Evolutionary conservation across 129 eudicot genomes (phyloP), one percentile per base, ranked within the genome.

Genomic region (carrot (Daucus carota)): DNA sequence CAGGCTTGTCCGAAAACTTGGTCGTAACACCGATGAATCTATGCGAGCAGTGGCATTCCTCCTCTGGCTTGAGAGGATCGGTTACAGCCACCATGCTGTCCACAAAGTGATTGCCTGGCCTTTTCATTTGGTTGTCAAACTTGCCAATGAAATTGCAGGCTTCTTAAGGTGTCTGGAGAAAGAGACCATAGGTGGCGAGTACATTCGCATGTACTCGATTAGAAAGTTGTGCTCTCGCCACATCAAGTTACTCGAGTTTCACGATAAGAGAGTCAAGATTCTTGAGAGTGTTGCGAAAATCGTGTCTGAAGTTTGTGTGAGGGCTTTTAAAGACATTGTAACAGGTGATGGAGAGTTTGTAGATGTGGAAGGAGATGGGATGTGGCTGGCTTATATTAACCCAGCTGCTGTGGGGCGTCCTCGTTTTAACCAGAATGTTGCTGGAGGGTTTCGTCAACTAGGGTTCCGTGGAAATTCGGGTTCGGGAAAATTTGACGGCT

Each of bases 311-410:
- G 76, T 86, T 18, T 83, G 76, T 71, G 17, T 26, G 3, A 77
- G 68, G 70, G 86, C 78, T 28, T 74, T 86, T 16, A 42, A 75
- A 6, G 89, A 86, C 42, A 86, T 86, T 60, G 6, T 86, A 31
- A 46, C 28, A 31, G 0, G 54, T 22, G 14, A 14, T 17, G 12
- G 26, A n/a, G 33, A 17, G 12, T 29, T 20, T 16, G 74, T 13
- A 2, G 50, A 22, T 31, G 48, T 22, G 16, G 20, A 46, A 16
- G 52, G 52, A 46, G 54, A 47, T 47, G 17, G n/a, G 7, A 16
- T 47, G 54, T 47, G 54, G 60, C 2, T 20, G 5, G 2, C 12
- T 8, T 50, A 7, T 50, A 50, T n/a, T 8, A 50, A 50, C 22
- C 60, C 24, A 48, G 59, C 20, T 6, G 5, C 18, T 18, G 59